Percentiles rank a stretch among this genome's conserved stretches.
Evolutionary conservation across 331 rosid species (phyloP).

Genomic region (Prunus yedoensis): DNA sequence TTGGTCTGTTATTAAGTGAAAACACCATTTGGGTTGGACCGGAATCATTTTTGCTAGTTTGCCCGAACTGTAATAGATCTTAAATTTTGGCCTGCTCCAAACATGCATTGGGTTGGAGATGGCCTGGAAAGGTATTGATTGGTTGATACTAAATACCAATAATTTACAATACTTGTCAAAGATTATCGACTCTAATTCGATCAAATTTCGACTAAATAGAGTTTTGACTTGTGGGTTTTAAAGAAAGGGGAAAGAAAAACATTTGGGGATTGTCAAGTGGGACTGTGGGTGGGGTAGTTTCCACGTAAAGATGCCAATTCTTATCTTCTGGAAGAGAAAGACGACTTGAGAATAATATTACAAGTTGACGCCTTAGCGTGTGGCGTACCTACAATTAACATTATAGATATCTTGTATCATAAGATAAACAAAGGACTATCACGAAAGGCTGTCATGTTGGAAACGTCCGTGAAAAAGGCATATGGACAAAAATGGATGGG

Average conservation of each 20-base stretch:
- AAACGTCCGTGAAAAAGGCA: neutral
- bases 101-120: too few species aligned
- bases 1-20: too few species aligned
- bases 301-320: neutral
- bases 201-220: too few species aligned
- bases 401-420: neutral
- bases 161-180: too few species aligned
- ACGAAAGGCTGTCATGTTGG: neutral
- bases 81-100: too few species aligned
- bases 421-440: too few species aligned
- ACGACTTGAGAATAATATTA: slow-evolving; percentile 1
- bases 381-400: neutral
- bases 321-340: slow-evolving; percentile 20
- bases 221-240: neutral
- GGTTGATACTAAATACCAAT: too few species aligned
- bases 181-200: too few species aligned
- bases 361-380: neutral
- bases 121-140: too few species aligned
- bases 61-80: too few species aligned
- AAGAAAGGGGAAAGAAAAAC: neutral
- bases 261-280: neutral
- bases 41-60: too few species aligned
- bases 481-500: neutral
- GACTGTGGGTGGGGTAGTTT: neutral
- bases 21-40: too few species aligned